These are phyloP conservation scores for Arabis alpina DNA, from an alignment of 345 rosid genomes.

Conservation along the genomic window DNA sequence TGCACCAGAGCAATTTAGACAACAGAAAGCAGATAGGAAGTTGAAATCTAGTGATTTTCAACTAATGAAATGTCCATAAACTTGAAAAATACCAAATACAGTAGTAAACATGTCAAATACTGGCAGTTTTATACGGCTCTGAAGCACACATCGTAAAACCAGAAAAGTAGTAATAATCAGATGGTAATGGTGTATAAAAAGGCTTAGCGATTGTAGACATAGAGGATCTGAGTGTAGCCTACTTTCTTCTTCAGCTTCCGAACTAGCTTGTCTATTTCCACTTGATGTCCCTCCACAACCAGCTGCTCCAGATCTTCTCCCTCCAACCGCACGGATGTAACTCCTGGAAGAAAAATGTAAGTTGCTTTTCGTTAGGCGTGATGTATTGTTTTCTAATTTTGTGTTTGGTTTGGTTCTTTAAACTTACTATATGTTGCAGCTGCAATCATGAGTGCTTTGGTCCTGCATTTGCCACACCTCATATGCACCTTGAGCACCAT, in stretches of 20 bases:
- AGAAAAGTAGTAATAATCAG: not conserved
- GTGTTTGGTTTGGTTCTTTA: not conserved
- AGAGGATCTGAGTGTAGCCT: slow-evolving; percentile 27
- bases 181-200: slow-evolving; percentile 5
- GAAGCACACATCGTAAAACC: not conserved
- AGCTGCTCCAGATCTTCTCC: slow-evolving; percentile 19
- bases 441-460: slow-evolving; percentile 22
- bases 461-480: slow-evolving; percentile 31
- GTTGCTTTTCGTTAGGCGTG: not conserved
- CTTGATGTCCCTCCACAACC: slow-evolving; percentile 13
- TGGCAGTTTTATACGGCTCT: not conserved
- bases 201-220: slow-evolving; percentile 1
- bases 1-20: slow-evolving; percentile 3
- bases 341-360: slow-evolving; percentile 22
- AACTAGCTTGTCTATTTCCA: not conserved
- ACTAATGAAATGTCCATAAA: not conserved
- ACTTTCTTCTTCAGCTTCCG: slow-evolving; percentile 25
- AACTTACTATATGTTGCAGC: slow-evolving; percentile 22
- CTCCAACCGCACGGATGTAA: slow-evolving; percentile 12
- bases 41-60: slow-evolving; percentile 7
- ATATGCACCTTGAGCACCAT: slow-evolving; percentile 22
- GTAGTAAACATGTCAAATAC: slow-evolving; percentile 10
- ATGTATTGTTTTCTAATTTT: not conserved
- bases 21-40: not conserved
- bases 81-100: slow-evolving; percentile 13